Evolutionary conservation across 2,329 filamentous ascomycete species (phyloP).

Genomic region (Pseudonectria buxi): DNA sequence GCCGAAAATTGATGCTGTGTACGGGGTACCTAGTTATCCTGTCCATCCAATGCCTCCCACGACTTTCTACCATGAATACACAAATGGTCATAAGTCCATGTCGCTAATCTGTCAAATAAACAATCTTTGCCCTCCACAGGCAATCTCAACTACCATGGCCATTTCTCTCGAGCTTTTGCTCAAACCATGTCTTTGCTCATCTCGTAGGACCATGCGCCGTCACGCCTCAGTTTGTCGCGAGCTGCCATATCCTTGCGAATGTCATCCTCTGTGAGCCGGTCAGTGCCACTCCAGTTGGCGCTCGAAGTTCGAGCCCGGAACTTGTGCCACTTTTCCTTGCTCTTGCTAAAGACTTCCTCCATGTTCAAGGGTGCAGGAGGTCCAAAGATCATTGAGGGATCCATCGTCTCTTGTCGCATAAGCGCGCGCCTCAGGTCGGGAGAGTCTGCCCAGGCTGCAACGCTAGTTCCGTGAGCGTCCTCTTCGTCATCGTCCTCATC

Average conservation of each 20-base stretch:
- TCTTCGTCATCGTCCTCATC: constrained; percentile 79
- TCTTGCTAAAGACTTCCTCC: constrained; percentile 93
- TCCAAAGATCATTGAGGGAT: constrained; percentile 82
- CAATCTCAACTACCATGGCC: constrained; percentile 5
- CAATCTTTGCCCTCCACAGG: constrained; percentile 2
- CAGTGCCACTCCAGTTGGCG: constrained; percentile 84
- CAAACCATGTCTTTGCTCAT: constrained; percentile 42
- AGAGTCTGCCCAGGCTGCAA: constrained; percentile 83
- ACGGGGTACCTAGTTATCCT: no score
- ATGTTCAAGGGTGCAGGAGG: constrained; percentile 82
- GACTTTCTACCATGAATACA: constrained; percentile 11
- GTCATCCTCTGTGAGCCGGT: constrained; percentile 80
- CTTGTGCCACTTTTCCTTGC: constrained; percentile 76
- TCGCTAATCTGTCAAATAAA: constrained; percentile 8
- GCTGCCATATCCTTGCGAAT: constrained; percentile 73
- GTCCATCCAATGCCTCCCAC: constrained; percentile 1
- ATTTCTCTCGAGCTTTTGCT: constrained; percentile 3
- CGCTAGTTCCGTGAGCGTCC: constrained; percentile 42
- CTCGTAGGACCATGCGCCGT: constrained; percentile 80
- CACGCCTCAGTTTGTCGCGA: constrained; percentile 69
- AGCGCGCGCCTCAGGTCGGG: constrained; percentile 73
- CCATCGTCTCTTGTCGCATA: constrained; percentile 73
- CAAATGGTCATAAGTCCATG: constrained; percentile 14
- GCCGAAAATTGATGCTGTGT: no score
- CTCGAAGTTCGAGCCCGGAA: constrained; percentile 89